Percentiles rank a stretch among this genome's conserved stretches.
phyloP scores from a whole-genome alignment of 163 green algal genomes.

The Coccomyxa subellipsoidea region DNA sequence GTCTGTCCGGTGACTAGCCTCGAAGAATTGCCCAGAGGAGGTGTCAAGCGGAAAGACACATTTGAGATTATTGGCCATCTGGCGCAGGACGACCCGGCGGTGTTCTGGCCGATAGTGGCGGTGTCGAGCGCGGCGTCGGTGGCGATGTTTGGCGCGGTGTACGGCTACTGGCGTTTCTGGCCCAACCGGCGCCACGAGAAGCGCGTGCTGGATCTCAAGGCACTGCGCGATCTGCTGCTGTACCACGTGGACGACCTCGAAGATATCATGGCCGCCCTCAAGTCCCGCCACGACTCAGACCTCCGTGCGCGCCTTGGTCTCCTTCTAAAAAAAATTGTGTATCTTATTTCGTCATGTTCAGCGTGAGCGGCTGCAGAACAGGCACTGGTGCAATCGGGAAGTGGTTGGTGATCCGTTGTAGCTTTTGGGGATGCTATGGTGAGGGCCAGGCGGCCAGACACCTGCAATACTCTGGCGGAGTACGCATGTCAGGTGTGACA shows the following conservation, averaged over 20 bases:
- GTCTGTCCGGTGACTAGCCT: no score
- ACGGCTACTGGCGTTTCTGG: constrained; percentile 40
- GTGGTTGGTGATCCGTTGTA: no score
- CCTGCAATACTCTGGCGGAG: background rate
- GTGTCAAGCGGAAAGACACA: no score
- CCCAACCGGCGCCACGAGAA: constrained; percentile 42
- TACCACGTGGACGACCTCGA: constrained; percentile 59
- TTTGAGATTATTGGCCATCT: background rate
- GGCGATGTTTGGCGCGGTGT: constrained; percentile 17
- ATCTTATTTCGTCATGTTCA: no score
- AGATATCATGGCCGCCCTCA: constrained; percentile 37
- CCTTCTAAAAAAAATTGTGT: no score
- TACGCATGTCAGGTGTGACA: background rate
- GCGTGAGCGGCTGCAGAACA: no score
- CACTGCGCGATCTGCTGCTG: constrained; percentile 31
- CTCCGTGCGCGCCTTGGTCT: background rate
- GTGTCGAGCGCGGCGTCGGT: background rate
- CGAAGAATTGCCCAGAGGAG: no score
- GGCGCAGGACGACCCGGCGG: background rate
- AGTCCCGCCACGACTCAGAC: background rate
- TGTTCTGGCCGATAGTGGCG: constrained; percentile 42
- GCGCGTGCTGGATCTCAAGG: constrained; percentile 44
- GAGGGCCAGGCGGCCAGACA: no score
- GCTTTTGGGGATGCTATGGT: no score
- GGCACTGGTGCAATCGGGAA: no score